phyloP scores from a whole-genome alignment of 2,329 filamentous ascomycete species.

The Cyphellophora europaea region DNA sequence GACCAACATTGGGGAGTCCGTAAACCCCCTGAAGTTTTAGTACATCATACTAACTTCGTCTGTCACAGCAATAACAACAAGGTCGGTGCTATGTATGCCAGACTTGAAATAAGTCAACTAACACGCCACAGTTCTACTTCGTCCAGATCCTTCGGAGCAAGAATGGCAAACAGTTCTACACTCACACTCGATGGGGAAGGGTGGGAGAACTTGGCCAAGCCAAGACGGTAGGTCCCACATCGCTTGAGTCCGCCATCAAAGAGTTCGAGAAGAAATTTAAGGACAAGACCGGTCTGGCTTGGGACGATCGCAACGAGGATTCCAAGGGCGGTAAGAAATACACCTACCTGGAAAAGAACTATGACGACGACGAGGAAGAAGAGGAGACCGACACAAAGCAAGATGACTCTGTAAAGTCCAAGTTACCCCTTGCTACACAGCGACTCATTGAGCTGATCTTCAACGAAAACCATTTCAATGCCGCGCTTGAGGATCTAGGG shows the following conservation, averaged over 20 bases:
- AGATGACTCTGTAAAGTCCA: constrained; percentile 41
- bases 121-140: constrained; percentile 55
- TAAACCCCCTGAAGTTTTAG: too few relatives aligned
- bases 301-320: constrained; percentile 35
- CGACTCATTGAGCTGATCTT: constrained; percentile 73
- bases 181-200: constrained; percentile 64
- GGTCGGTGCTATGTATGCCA: neutral
- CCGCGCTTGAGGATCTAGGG: constrained; percentile 34
- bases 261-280: constrained; percentile 50
- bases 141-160: constrained; percentile 49
- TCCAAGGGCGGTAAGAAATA: constrained; percentile 59
- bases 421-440: constrained; percentile 52
- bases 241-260: constrained; percentile 29
- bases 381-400: constrained; percentile 23
- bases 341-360: constrained; percentile 70
- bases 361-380: constrained; percentile 35
- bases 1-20: constrained; percentile 59
- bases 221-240: constrained; percentile 29
- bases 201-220: constrained; percentile 49
- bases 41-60: too few relatives aligned
- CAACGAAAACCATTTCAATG: constrained; percentile 62
- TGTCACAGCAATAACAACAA: constrained; percentile 61
- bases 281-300: constrained; percentile 44
- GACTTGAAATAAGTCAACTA: neutral
- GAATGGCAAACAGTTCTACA: constrained; percentile 1